Evolutionary conservation across 179 eudicot species (phyloP).

Genomic region (Spinacia oleracea): DNA sequence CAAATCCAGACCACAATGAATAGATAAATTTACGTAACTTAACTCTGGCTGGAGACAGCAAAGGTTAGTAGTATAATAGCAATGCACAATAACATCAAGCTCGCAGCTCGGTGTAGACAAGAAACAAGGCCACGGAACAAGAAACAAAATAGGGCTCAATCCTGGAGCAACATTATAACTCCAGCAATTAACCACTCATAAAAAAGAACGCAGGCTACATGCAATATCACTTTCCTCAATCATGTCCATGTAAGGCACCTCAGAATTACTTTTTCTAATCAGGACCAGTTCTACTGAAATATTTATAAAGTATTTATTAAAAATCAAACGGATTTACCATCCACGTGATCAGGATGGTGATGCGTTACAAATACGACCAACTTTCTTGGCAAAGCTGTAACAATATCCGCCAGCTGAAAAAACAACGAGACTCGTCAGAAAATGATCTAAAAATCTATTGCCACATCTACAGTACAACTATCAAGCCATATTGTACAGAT

Average conservation of each 20-base stretch:
- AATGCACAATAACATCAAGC: neutral
- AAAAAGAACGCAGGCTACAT: neutral
- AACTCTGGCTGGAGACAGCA: neutral
- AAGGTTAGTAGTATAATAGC: neutral
- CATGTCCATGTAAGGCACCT: neutral
- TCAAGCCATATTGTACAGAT: neutral
- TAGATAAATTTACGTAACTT: neutral
- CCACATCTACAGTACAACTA: neutral
- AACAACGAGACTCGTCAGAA: conserved; percentile 23
- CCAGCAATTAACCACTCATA: neutral
- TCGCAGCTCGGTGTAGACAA: neutral
- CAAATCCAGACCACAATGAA: neutral
- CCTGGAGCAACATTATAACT: neutral
- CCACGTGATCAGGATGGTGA: conserved; percentile 92
- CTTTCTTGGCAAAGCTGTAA: conserved; percentile 81
- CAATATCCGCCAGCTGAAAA: conserved; percentile 66
- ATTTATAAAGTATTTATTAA: neutral
- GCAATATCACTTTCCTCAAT: neutral
- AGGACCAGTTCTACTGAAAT: neutral
- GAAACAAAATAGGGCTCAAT: neutral
- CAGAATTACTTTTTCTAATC: neutral
- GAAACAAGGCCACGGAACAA: neutral
- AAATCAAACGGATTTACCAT: conserved; percentile 53
- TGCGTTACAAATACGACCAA: conserved; percentile 88
- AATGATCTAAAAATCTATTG: conserved; percentile 5